These are phyloP conservation scores for Macrocystidia cucumis DNA, from an alignment of 1,284 basidiomycete genomes.

Conservation along the genomic window DNA sequence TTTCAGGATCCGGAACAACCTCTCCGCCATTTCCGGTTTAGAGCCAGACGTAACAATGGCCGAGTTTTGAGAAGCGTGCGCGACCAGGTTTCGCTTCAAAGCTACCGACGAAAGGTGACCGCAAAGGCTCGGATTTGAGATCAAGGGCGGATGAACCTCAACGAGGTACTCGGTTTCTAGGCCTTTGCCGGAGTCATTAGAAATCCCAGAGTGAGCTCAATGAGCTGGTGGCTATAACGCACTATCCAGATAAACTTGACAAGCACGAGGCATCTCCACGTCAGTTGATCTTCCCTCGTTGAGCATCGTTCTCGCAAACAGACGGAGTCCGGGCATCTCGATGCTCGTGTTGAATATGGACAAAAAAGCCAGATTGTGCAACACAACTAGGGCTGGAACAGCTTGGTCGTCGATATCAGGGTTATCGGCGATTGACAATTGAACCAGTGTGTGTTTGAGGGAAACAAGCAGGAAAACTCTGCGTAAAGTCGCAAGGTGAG, in stretches of 20 bases:
- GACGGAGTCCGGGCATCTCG: slow-evolving; percentile 48
- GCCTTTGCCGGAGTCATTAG: no score
- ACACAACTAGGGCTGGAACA: slow-evolving; percentile 41
- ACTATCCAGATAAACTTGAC: slow-evolving; percentile 49
- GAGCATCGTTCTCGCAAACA: slow-evolving; percentile 31
- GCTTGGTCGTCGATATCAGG: slow-evolving; percentile 45
- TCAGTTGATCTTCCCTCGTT: slow-evolving; percentile 30
- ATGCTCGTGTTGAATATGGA: slow-evolving; percentile 46
- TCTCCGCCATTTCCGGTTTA: slow-evolving; percentile 30
- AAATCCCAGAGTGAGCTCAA: background rate
- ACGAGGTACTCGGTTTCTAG: slow-evolving; percentile 39
- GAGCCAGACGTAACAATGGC: slow-evolving; percentile 26
- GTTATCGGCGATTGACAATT: slow-evolving; percentile 45
- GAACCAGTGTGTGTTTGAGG: slow-evolving; percentile 41
- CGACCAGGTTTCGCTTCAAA: slow-evolving; percentile 46
- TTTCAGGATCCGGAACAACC: slow-evolving; percentile 29
- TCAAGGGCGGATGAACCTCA: slow-evolving; percentile 37
- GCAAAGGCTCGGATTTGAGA: slow-evolving; percentile 34
- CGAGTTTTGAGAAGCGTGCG: slow-evolving; percentile 33
- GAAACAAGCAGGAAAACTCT: slow-evolving; percentile 54
- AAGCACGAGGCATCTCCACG: slow-evolving; percentile 43
- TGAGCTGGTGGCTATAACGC: slow-evolving; percentile 12
- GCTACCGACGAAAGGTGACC: slow-evolving; percentile 33
- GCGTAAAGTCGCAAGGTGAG: no score
- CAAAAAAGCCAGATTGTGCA: slow-evolving; percentile 39